Base-by-base conservation (phyloP, 1,284 basidiomycete species). In the Naganishia sp. region DNA sequence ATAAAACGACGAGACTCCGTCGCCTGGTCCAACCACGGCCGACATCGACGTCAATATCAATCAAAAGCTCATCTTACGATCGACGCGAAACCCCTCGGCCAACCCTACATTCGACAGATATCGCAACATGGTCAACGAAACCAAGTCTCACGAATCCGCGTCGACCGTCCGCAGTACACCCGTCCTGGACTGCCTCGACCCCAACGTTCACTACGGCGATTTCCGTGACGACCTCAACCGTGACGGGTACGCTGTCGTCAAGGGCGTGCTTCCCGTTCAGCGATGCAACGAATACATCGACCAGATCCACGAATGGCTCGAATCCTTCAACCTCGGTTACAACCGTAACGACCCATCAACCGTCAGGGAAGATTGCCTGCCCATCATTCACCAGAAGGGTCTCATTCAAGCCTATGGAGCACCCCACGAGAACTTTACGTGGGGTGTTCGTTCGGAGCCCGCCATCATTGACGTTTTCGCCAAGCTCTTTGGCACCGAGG, bases 211-310 rank as follows among this genome's bases (percentile, higher is more conserved):
- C 23, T 64, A 64, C 52, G 66, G 67, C 51, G 75, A 76, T 65
- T 77, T 71, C 68, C 67, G 74, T 21, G 74, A 77, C 69, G 71
- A 72, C 25, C 70, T 77, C 2, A 68, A 52, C 21, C 47, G 57
- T 3, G 66, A 77, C 31, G 77, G 75, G 10, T 76, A 70, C 67
- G 70, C 69, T 23, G 72, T 78, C 25, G 69, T 78, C 52, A 74
- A 72, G 45, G 69, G 68, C 2, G 75, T 70, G 2, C 67, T 78
- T 31, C 69, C 76, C 0, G 57, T 60, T 5, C 73, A 73, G 32
- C 65, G 66, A 2, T 74, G 76, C 0, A 64, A 71, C 41, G 52
- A 68, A 21, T 74, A 75, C 60, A 65, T 71, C 2, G 56, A 70
- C 31, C 13, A 62, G 15, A 72, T 71, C 15, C 73, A 73, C 65